Conservation (phyloP, 352 stramenopile genomes). For the Globisporangium nodosum region DNA sequence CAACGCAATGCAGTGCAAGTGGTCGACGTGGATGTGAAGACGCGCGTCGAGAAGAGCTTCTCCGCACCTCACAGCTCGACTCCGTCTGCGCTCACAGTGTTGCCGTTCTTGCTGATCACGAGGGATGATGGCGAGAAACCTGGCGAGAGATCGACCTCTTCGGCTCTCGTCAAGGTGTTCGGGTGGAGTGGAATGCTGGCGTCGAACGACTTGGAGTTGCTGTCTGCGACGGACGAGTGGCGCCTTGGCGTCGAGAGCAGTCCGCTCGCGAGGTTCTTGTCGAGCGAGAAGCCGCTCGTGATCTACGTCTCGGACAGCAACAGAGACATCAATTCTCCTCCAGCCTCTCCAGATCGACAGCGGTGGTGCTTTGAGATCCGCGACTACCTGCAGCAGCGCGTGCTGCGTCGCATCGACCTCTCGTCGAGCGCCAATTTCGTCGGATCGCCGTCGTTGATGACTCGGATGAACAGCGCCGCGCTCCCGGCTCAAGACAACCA, state of each 20-base stretch:
- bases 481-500: constrained; percentile 1
- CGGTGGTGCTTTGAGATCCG: constrained; percentile 33
- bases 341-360: not conserved
- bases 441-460: constrained; percentile 5
- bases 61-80: not conserved
- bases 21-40: constrained; percentile 8
- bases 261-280: constrained; percentile 2
- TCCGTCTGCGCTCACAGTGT: constrained; percentile 3
- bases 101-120: constrained; percentile 11
- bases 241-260: constrained; percentile 1
- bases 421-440: not conserved
- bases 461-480: not conserved
- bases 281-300: constrained; percentile 6
- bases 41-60: constrained; percentile 9
- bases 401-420: constrained; percentile 24
- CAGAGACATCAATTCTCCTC: not conserved
- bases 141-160: not conserved
- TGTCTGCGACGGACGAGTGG: constrained; percentile 35
- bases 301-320: constrained; percentile 4
- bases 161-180: constrained; percentile 26
- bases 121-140: not conserved
- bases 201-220: constrained; percentile 16
- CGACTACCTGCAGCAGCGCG: constrained; percentile 23
- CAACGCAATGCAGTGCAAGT: not conserved
- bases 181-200: constrained; percentile 20